A percentile compares a stretch with the other conserved stretches of the same genome.
Evolutionary conservation across 225 moss, liverwort and hornwort genomes (phyloP).

Genomic region (Ulota crispa): DNA sequence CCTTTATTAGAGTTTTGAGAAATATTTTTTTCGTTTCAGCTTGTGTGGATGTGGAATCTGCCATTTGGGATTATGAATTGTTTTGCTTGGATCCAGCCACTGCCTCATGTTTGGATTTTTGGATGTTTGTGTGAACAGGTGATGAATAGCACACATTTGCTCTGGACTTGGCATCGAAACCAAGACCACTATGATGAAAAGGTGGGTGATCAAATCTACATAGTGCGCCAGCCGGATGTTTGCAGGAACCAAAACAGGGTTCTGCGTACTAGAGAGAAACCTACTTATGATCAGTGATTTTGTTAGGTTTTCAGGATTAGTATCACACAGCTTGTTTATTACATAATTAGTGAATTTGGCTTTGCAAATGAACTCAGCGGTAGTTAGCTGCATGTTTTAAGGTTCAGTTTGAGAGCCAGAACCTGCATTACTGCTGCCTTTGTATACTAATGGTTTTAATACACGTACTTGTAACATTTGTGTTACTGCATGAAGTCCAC

Average conservation of each 20-base stretch:
- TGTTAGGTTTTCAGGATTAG: neutral
- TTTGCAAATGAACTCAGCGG: neutral
- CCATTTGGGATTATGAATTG: neutral
- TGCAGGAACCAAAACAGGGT: constrained; percentile 62
- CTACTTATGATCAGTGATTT: constrained; percentile 10
- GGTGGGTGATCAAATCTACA: constrained; percentile 81
- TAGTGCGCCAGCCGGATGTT: constrained; percentile 78
- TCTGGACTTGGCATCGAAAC: constrained; percentile 99
- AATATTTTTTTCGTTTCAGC: neutral
- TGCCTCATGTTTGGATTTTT: too few species aligned
- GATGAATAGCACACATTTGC: constrained; percentile 76
- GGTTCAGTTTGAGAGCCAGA: constrained; percentile 14
- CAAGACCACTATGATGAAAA: constrained; percentile 67
- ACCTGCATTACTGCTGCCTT: constrained; percentile 6
- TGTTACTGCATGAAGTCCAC: neutral
- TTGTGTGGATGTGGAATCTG: neutral
- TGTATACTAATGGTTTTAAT: constrained; percentile 1
- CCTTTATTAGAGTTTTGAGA: neutral
- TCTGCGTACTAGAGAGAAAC: neutral
- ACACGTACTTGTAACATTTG: neutral
- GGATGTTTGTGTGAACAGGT: constrained; percentile 51
- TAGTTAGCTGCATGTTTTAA: constrained; percentile 18
- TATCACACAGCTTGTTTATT: neutral
- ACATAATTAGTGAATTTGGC: neutral
- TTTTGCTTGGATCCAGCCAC: too few species aligned